Conservation (phyloP, 305 asterid species). For the Solanum hybrid region DNA sequence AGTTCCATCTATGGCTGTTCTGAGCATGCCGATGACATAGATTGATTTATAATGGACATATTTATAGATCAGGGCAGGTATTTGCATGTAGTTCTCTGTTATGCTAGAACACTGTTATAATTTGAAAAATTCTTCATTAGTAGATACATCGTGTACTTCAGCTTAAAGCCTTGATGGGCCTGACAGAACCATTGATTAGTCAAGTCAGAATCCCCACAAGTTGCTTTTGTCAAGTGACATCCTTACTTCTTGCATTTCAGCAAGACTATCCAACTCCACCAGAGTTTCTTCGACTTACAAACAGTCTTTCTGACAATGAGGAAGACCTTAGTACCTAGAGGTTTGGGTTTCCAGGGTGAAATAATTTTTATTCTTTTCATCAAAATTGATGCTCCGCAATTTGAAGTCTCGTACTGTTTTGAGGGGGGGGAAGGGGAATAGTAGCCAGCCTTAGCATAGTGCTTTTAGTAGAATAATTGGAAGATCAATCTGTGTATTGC, state of each 20-base stretch:
- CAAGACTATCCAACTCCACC: conserved; percentile 1
- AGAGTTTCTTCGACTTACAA: neutral
- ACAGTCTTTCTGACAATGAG: neutral
- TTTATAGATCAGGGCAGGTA: neutral
- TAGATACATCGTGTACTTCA: neutral
- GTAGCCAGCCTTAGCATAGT: neutral
- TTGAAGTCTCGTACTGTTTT: neutral
- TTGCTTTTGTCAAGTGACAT: neutral
- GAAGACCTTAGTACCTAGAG: neutral
- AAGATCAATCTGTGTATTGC: neutral
- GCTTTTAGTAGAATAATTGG: neutral
- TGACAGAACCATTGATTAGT: neutral
- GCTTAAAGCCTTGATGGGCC: neutral
- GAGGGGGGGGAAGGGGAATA: neutral
- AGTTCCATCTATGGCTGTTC: neutral
- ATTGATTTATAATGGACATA: neutral
- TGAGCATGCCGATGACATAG: neutral
- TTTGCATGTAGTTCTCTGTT: neutral
- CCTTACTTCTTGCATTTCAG: neutral
- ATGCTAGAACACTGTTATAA: neutral
- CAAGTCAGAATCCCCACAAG: neutral
- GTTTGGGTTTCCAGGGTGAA: neutral
- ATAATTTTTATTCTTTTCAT: neutral
- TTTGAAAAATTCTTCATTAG: neutral
- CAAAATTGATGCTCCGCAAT: neutral